These are phyloP conservation scores for Clitopilus passeckerianus DNA, from an alignment of 768 basidiomycete species.

Conservation along the genomic window DNA sequence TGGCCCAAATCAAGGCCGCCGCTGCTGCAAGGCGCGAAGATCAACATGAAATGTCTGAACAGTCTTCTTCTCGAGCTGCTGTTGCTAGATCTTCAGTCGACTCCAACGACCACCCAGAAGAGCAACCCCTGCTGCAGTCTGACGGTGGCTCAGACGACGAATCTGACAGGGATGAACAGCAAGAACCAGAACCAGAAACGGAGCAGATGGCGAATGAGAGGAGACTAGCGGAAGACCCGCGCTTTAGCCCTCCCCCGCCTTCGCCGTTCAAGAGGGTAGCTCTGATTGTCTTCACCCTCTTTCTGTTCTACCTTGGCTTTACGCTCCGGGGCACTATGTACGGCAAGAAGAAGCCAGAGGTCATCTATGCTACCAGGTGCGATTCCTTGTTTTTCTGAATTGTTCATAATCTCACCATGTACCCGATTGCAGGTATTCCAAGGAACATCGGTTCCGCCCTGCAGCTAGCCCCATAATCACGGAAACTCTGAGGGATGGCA, in stretches of 20 bases:
- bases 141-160: neutral
- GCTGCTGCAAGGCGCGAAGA: neutral
- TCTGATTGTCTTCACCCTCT: conserved; percentile 32
- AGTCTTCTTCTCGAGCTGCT: neutral
- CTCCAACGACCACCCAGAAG: neutral
- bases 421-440: conserved; percentile 58
- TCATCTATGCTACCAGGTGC: conserved; percentile 64
- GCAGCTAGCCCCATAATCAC: conserved; percentile 84
- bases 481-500: conserved; percentile 69
- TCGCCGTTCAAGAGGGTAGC: conserved; percentile 42
- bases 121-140: neutral
- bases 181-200: neutral
- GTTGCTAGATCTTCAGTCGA: neutral
- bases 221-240: conserved; percentile 14
- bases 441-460: conserved; percentile 76
- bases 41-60: neutral
- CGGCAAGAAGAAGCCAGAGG: conserved; percentile 28
- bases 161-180: neutral
- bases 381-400: conserved; percentile 13
- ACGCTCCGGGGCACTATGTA: conserved; percentile 22
- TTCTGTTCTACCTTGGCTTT: conserved; percentile 41
- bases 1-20: neutral
- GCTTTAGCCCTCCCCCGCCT: conserved; percentile 33
- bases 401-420: too few relatives aligned
- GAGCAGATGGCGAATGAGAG: neutral